Evolutionary conservation across 108 stramenopile genomes (phyloP).

Genomic region (Fragilaria radians): DNA sequence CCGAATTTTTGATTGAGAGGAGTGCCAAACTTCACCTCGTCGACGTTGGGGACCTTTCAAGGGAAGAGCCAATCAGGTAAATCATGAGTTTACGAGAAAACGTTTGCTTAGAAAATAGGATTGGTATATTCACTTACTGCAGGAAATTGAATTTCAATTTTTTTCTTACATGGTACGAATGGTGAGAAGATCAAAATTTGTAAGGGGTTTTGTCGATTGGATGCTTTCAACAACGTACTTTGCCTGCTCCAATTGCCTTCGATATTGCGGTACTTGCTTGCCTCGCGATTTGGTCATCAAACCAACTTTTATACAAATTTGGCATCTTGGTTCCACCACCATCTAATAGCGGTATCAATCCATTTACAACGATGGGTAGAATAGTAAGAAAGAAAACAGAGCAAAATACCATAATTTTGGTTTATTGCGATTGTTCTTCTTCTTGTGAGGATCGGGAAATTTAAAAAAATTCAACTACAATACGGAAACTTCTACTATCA

Average conservation of each 20-base stretch:
- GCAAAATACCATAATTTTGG: too few relatives aligned
- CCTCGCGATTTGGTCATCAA: slow-evolving; percentile 72
- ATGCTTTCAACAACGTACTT: slow-evolving; percentile 5
- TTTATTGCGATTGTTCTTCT: too few relatives aligned
- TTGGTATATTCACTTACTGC: slow-evolving; percentile 23
- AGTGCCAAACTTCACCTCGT: slow-evolving; percentile 80
- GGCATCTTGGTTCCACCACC: slow-evolving; percentile 78
- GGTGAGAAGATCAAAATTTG: too few relatives aligned
- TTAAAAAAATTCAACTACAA: too few relatives aligned
- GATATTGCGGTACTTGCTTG: slow-evolving; percentile 56
- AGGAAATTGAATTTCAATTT: slow-evolving; percentile 79
- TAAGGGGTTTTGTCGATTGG: too few relatives aligned
- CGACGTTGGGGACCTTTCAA: slow-evolving; percentile 68
- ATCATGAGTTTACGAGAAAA: not conserved
- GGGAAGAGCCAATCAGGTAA: not conserved
- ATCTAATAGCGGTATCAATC: slow-evolving; percentile 57
- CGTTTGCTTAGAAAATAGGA: too few relatives aligned
- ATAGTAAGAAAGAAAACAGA: not conserved
- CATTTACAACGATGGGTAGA: slow-evolving; percentile 1
- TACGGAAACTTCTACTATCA: too few relatives aligned
- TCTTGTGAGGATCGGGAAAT: too few relatives aligned
- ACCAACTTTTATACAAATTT: slow-evolving; percentile 61
- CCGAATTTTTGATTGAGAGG: slow-evolving; percentile 82
- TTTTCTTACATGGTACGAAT: too few relatives aligned
- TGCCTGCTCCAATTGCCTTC: slow-evolving; percentile 58